phyloP scores from a whole-genome alignment of 306 rosid genomes.

The Quercus engelmannii region DNA sequence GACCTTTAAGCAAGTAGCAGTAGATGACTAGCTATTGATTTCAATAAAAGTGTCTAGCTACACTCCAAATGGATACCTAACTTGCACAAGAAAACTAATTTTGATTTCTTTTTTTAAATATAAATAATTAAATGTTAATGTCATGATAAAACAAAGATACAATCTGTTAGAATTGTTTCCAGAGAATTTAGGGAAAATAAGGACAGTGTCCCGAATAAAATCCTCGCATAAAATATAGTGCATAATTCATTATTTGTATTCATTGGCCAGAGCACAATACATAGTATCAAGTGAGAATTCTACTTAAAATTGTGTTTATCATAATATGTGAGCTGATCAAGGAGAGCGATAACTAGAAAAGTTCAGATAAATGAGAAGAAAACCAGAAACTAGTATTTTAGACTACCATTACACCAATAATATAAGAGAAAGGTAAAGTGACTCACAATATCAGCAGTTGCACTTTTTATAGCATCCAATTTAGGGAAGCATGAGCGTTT shows the following conservation, averaged over 20 bases:
- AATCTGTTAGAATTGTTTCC: too few species aligned
- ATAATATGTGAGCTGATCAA: neutral
- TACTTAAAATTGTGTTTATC: neutral
- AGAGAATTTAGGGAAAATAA: neutral
- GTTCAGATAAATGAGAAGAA: neutral
- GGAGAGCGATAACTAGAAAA: neutral
- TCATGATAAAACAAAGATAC: neutral
- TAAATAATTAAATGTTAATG: neutral
- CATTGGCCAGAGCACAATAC: neutral
- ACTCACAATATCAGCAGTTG: conserved; percentile 92
- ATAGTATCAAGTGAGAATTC: neutral
- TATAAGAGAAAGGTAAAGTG: conserved; percentile 6
- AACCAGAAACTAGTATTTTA: conserved; percentile 4
- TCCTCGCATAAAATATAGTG: neutral
- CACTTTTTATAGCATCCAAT: conserved; percentile 80
- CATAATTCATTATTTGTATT: neutral
- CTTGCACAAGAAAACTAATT: neutral
- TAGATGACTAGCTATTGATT: neutral
- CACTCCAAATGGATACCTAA: neutral
- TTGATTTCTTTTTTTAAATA: neutral
- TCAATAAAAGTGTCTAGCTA: too few species aligned
- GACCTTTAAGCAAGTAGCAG: neutral
- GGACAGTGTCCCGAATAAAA: neutral
- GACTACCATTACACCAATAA: neutral
- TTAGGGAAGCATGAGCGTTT: conserved; percentile 80